phyloP scores from a whole-genome alignment of 441 rosid genomes.

The Macaranga tanarius region DNA sequence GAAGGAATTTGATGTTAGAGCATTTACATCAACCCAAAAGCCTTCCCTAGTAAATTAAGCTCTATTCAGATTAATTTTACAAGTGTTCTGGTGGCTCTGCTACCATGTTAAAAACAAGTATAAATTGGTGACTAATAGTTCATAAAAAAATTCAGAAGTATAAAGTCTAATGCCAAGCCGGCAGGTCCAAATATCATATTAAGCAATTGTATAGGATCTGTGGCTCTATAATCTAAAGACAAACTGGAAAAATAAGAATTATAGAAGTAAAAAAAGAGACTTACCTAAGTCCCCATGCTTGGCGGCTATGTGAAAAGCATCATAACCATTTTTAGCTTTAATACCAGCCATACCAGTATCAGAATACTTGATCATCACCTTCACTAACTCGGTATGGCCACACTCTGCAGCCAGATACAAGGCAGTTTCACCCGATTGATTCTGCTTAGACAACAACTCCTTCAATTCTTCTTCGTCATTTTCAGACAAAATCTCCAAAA shows the following conservation, averaged over 20 bases:
- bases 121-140: too few species aligned
- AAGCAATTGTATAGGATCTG: too few species aligned
- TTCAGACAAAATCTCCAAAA: slow-evolving; percentile 43
- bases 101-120: not conserved
- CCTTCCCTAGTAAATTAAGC: not conserved
- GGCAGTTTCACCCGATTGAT: slow-evolving; percentile 78
- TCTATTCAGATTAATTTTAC: too few species aligned
- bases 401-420: slow-evolving; percentile 72
- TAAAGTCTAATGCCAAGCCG: too few species aligned
- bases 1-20: not conserved
- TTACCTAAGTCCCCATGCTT: slow-evolving; percentile 74
- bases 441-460: slow-evolving; percentile 52
- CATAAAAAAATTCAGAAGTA: too few species aligned
- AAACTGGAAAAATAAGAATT: not conserved
- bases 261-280: slow-evolving; percentile 19
- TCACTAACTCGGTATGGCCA: slow-evolving; percentile 59
- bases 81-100: not conserved
- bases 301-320: slow-evolving; percentile 84
- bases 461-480: slow-evolving; percentile 40
- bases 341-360: slow-evolving; percentile 49
- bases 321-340: slow-evolving; percentile 73
- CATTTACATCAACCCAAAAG: not conserved
- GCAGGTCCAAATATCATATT: not conserved
- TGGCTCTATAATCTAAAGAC: not conserved
- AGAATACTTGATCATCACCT: slow-evolving; percentile 54